Percentiles rank a stretch among this genome's conserved stretches.
Conservation (phyloP, 148 eudicot genomes). For the Chenopodium formosanum region DNA sequence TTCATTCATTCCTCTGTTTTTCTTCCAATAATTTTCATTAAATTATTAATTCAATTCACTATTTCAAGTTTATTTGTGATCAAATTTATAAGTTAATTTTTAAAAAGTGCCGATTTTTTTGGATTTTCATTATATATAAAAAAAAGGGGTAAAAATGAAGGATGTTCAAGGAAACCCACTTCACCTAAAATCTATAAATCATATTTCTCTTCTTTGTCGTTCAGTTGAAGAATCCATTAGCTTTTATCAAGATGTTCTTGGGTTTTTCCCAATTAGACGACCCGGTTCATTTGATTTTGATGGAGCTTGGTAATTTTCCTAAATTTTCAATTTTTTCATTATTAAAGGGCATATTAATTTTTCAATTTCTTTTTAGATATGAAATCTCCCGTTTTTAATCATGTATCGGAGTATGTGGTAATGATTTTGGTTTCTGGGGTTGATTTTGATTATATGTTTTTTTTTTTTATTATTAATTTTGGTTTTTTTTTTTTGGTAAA, state of each 20-base stretch:
- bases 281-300: slow-evolving; percentile 80
- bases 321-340: neutral
- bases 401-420: too few relatives aligned
- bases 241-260: slow-evolving; percentile 76
- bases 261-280: slow-evolving; percentile 68
- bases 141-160: slow-evolving; percentile 31
- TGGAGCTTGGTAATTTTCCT: slow-evolving; percentile 73
- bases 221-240: slow-evolving; percentile 73
- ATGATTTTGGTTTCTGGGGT: neutral
- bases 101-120: neutral
- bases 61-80: neutral
- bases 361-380: too few relatives aligned
- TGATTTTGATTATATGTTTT: neutral
- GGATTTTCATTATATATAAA: neutral
- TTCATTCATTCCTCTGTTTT: slow-evolving; percentile 11
- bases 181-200: slow-evolving; percentile 67
- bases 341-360: neutral
- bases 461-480: neutral
- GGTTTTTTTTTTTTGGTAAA: neutral
- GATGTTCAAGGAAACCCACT: slow-evolving; percentile 61
- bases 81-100: neutral
- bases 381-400: too few relatives aligned
- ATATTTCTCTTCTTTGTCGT: slow-evolving; percentile 71
- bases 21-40: too few relatives aligned
- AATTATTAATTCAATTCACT: too few relatives aligned